These are phyloP conservation scores for Mortierella sp. DNA, from an alignment of 371 early-diverging fungal genomes.

Conservation along the genomic window DNA sequence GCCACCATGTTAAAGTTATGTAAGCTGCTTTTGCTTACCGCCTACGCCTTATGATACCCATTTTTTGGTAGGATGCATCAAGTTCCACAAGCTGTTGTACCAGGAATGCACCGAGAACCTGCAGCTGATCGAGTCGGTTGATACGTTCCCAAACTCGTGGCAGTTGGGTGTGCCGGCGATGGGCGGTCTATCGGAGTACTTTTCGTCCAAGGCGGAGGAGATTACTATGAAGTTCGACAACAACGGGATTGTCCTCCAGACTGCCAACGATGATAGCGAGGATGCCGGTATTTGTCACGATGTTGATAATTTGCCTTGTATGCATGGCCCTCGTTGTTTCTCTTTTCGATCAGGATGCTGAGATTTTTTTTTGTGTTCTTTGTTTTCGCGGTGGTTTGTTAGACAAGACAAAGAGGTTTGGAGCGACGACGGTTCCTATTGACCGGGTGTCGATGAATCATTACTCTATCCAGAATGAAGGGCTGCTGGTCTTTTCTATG, in stretches of 20 bases:
- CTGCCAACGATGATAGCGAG: conserved; percentile 17
- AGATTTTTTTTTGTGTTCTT: not conserved
- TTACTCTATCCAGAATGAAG: conserved; percentile 23
- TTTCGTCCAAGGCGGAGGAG: conserved; percentile 47
- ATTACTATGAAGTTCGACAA: conserved; percentile 39
- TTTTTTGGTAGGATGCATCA: conserved; percentile 34
- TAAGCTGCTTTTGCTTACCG: too few species aligned
- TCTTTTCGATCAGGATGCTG: too few species aligned
- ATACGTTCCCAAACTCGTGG: conserved; percentile 37
- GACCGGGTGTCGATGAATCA: conserved; percentile 18
- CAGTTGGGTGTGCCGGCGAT: conserved; percentile 25
- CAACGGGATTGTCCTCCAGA: conserved; percentile 30
- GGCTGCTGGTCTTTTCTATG: conserved; percentile 32
- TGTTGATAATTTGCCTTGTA: not conserved
- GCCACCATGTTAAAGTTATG: conserved; percentile 9
- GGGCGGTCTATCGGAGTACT: conserved; percentile 35
- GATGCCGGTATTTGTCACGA: conserved; percentile 2
- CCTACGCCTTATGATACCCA: too few species aligned
- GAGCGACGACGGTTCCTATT: conserved; percentile 29
- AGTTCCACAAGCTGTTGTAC: conserved; percentile 51
- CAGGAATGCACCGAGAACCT: conserved; percentile 41
- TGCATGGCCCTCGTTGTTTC: not conserved
- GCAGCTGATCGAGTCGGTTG: conserved; percentile 35
- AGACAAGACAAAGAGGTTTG: conserved; percentile 15
- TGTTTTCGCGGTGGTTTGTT: too few species aligned